phyloP scores from a whole-genome alignment of 1,284 basidiomycete genomes.

The Cystobasidium slooffiae region DNA sequence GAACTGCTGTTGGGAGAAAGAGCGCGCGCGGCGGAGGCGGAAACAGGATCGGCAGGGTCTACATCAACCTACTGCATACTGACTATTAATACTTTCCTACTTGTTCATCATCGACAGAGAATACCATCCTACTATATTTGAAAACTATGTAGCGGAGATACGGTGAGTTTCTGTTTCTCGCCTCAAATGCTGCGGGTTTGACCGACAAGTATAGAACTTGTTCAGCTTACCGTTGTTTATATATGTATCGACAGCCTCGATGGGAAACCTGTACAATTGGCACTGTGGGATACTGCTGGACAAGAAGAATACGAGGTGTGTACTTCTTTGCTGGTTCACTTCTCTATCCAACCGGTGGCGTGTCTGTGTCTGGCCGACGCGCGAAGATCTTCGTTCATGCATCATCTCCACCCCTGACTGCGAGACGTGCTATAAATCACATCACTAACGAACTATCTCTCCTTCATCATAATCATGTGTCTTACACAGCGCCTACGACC shows the following conservation, averaged over 20 bases:
- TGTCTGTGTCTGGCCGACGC: too few species aligned
- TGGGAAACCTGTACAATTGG: slow-evolving; percentile 93
- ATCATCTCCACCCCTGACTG: too few species aligned
- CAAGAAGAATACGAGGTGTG: slow-evolving; percentile 89
- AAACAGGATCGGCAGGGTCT: too few species aligned
- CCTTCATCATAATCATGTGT: too few species aligned
- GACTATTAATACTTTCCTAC: not conserved
- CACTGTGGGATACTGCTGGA: slow-evolving; percentile 95
- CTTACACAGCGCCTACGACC: slow-evolving; percentile 92
- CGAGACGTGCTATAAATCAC: too few species aligned
- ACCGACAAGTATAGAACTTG: not conserved
- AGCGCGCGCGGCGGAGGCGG: not conserved
- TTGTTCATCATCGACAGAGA: slow-evolving; percentile 23
- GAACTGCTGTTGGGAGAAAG: slow-evolving; percentile 1
- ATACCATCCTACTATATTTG: slow-evolving; percentile 55
- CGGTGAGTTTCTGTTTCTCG: slow-evolving; percentile 57
- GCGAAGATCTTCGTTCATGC: too few species aligned
- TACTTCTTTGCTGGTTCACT: not conserved
- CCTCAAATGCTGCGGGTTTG: not conserved
- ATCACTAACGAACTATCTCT: too few species aligned
- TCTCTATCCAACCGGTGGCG: too few species aligned
- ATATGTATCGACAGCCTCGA: slow-evolving; percentile 63
- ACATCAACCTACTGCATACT: too few species aligned
- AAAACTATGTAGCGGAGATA: slow-evolving; percentile 97
- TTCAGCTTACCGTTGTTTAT: not conserved